These are phyloP conservation scores for Collybiopsis confluens DNA, from an alignment of 768 basidiomycete species.

Conservation along the genomic window DNA sequence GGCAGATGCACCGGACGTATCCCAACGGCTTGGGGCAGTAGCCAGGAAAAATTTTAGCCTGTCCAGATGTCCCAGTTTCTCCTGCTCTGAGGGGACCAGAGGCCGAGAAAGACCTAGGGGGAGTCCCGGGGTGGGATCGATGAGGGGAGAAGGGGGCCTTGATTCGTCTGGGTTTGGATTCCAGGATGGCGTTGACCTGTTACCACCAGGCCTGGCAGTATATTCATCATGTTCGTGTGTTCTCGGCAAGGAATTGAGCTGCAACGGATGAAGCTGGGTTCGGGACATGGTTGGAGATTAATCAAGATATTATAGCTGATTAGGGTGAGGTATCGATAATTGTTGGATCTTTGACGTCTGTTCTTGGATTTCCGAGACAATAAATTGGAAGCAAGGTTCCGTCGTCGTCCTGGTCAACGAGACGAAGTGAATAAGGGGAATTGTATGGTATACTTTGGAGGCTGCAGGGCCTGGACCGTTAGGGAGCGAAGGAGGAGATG, in stretches of 20 bases:
- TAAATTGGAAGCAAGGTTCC: no score
- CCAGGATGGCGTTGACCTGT: background rate
- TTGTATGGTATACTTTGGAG: no score
- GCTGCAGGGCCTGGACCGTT: no score
- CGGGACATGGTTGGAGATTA: conserved; percentile 6
- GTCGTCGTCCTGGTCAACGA: no score
- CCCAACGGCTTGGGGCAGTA: conserved; percentile 78
- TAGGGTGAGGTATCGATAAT: background rate
- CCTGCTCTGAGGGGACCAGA: conserved; percentile 60
- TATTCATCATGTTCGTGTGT: conserved; percentile 7
- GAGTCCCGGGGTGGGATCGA: conserved; percentile 25
- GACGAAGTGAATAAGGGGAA: no score
- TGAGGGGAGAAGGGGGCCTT: conserved; percentile 18
- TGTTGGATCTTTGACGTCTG: background rate
- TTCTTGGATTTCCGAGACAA: background rate
- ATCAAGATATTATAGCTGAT: background rate
- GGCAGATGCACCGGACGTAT: conserved; percentile 22
- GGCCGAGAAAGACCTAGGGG: conserved; percentile 48
- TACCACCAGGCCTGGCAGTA: conserved; percentile 5
- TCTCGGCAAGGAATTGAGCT: conserved; percentile 3
- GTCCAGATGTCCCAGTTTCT: conserved; percentile 71
- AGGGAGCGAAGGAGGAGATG: no score
- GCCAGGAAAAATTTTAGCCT: conserved; percentile 86
- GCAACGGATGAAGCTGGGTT: conserved; percentile 5
- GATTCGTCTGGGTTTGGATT: background rate